Evolutionary conservation across 2,329 filamentous ascomycete species (phyloP).

Genomic region (Fusarium subtropicale): DNA sequence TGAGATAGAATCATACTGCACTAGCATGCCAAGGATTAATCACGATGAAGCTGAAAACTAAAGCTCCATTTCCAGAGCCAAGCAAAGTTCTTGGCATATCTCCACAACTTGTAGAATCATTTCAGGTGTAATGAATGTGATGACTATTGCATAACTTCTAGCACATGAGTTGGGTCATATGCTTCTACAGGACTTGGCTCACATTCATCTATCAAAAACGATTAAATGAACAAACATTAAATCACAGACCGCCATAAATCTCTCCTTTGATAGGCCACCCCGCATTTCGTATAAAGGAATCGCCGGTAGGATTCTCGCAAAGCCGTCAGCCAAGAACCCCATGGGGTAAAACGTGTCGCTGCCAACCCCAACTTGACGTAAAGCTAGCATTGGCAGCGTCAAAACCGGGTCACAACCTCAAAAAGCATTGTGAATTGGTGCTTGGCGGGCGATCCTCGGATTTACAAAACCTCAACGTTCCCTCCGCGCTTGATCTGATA

Average conservation of each 20-base stretch:
- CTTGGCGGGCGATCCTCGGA: background rate
- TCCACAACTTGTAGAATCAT: too few relatives aligned
- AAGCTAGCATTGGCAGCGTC: background rate
- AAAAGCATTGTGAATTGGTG: accelerated
- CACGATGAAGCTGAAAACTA: too few relatives aligned
- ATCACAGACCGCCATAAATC: background rate
- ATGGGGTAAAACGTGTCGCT: background rate
- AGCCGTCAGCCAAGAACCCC: background rate
- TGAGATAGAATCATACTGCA: too few relatives aligned
- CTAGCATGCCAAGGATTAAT: too few relatives aligned
- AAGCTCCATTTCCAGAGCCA: too few relatives aligned
- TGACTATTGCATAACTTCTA: background rate
- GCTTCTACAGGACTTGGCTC: accelerated
- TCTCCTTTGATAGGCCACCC: background rate
- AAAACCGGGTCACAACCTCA: background rate
- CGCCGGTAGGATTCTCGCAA: background rate
- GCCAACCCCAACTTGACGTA: background rate
- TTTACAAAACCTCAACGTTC: background rate
- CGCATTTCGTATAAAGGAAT: background rate
- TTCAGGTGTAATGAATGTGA: background rate
- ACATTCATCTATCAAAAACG: background rate
- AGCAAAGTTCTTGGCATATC: too few relatives aligned
- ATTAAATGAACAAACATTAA: background rate
- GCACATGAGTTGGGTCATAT: background rate
- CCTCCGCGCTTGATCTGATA: background rate